Base-by-base conservation (phyloP, 768 basidiomycete genomes). In the Panaeolus papilionaceus region DNA sequence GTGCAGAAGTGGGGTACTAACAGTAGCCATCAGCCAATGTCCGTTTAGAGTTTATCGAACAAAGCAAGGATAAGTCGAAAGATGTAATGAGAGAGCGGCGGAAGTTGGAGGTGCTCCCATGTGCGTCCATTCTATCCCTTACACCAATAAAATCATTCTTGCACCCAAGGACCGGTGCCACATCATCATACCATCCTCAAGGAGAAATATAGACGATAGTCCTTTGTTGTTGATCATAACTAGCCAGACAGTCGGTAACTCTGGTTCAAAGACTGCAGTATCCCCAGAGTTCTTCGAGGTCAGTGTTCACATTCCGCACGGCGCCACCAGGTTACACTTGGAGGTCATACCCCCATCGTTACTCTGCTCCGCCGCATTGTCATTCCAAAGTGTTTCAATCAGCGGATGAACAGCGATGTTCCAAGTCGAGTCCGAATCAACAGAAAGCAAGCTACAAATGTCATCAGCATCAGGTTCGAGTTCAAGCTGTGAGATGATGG, bases 381-480 rank as follows among this genome's bases (percentile, higher is more conserved):
- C 42, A 18, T 16, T 16, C 16, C 14, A 16, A 40, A 18, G 5
- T 44, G 42, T 44, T 44, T 6, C 14, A 40, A 8, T 14, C 9
- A 40, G 14, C 39, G 9, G 39, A 5, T 33, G 5, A 5, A 5
- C 3, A 3, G 9, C 42, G 1, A 3, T 44, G 42, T 18, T 44
- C 16, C 42, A 14, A 16, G 42, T 44, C 11, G 14, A 44, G 42
- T 18, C 11, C 5, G 16, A 44, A 44, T 40, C 42, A 44, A 3
- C 11, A 18, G 42, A 44, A 33, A 33, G 33, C 33, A 33, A 33
- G 33, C 33, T 33, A 5, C 33, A 33, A 33, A 26, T 51, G 47
- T 51, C 47, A 51, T 51, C 20, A 51, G 26, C 9, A 51, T 51
- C 47, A 51, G 47, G 47, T 51, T 51, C 47, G 47, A 26, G 47